Evolutionary conservation across 352 stramenopile species (phyloP), one percentile per base, ranked within the genome.

Genomic region (Globisporangium barbulae): DNA sequence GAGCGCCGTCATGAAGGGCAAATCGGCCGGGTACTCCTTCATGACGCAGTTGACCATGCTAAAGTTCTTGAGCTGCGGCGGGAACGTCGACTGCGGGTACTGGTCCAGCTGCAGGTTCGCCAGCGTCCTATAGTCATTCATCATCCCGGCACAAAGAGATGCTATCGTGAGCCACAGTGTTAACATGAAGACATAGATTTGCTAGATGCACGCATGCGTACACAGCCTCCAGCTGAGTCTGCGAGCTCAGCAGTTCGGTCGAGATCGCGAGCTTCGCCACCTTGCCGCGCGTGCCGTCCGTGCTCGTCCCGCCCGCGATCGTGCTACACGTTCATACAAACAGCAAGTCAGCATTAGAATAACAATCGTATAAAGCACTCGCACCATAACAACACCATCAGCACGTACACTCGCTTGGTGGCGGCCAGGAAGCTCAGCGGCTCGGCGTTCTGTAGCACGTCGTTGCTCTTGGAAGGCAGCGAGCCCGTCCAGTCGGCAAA

Each of bases 41-140:
- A 86, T 67, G 30, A 79, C 61, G 56, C 81, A 90, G 65, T 90
- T 90, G 37, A 68, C 70, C 58, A 90, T 63, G n/a, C 75, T 82
- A 10, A 90, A 71, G 35, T 88, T 79, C 45, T 68, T 74, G 31
- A 80, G 52, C 41, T 75, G 53, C 25, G 76, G 69, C 5, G 81
- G 81, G 53, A 88, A 85, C 15, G 81, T 81, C 17, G 74, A 84
- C 55, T 77, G 61, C 33, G 76, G 71, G 53, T 78, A 69, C 35
- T 70, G 39, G 13, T 75, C 69, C 25, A 90, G 71, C 35, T 75
- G 67, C 37, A 90, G 59, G 56, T 90, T 90, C 35, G 77, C 71
- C 47, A 90, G 70, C 33, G 70, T 75, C 44, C 79, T 89, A 50
- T 37, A 55, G 47, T 21, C 30, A 57, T 33, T 33, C 5, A 21